These are phyloP conservation scores for Calcarisporium arbuscula DNA, from an alignment of 2,329 filamentous ascomycete species.

Conservation along the genomic window DNA sequence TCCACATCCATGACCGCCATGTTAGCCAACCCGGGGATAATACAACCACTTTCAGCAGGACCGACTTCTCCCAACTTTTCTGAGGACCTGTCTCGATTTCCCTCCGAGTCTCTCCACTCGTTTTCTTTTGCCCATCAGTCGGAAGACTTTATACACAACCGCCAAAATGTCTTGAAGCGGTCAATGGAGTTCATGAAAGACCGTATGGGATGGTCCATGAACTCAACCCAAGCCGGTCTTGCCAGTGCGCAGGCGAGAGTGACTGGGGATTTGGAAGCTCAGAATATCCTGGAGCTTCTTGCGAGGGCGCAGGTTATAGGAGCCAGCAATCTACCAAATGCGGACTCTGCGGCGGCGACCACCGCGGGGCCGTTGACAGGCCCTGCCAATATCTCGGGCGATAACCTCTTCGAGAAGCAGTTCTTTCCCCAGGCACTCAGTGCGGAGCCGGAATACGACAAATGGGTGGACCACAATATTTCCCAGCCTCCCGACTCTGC, in stretches of 20 bases:
- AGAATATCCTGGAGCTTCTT: conserved; percentile 85
- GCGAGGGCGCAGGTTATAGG: conserved; percentile 74
- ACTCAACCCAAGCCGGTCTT: conserved; percentile 64
- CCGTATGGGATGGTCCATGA: conserved; percentile 69
- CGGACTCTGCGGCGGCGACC: conserved; percentile 33
- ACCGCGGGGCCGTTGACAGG: conserved; percentile 64
- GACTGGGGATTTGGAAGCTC: conserved; percentile 76
- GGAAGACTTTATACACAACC: conserved; percentile 83
- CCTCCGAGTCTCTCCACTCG: conserved; percentile 91
- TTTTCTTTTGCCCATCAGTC: conserved; percentile 97
- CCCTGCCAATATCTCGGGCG: conserved; percentile 64
- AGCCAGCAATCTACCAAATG: conserved; percentile 52
- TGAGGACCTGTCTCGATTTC: conserved; percentile 89
- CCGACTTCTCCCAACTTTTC: conserved; percentile 69
- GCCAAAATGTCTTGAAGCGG: conserved; percentile 87
- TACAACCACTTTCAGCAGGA: conserved; percentile 50
- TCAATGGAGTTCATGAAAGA: conserved; percentile 97
- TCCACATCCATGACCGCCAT: conserved; percentile 67
- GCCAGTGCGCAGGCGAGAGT: conserved; percentile 77
- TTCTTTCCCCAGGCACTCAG: conserved; percentile 60
- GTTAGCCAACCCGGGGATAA: conserved; percentile 48
- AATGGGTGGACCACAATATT: too few species aligned
- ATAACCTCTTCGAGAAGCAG: conserved; percentile 79
- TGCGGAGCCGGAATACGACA: too few species aligned
- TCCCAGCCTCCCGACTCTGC: conserved; percentile 14